A percentile compares a stretch with the other conserved stretches of the same genome.
These are phyloP conservation scores for Sextonia rubra DNA, from an alignment of 164 flowering plant species.

Conservation along the genomic window DNA sequence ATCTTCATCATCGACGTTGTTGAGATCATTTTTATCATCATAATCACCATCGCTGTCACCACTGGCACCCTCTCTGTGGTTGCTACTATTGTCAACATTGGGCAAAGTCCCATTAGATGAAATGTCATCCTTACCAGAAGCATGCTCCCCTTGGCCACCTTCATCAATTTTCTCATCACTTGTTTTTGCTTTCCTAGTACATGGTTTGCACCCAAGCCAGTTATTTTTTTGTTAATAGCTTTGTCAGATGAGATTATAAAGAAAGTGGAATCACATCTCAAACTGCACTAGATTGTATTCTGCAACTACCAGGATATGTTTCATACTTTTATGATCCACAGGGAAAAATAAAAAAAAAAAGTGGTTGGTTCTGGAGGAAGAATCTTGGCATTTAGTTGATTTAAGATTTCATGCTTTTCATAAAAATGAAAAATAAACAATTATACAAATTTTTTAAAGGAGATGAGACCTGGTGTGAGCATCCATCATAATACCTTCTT, in stretches of 20 bases:
- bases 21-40: not conserved
- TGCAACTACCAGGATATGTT: not conserved
- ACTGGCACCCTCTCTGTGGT: not conserved
- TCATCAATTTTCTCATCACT: not conserved
- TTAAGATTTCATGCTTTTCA: too few relatives aligned
- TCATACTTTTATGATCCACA: not conserved
- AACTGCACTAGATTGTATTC: not conserved
- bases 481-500: too few relatives aligned
- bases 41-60: not conserved
- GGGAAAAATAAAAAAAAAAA: too few relatives aligned
- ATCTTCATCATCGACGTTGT: not conserved
- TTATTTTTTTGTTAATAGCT: not conserved
- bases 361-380: too few relatives aligned
- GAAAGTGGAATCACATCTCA: not conserved
- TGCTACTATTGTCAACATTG: not conserved
- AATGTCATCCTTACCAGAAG: not conserved
- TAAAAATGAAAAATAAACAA: too few relatives aligned
- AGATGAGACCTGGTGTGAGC: too few relatives aligned
- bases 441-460: too few relatives aligned
- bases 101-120: constrained; percentile 3
- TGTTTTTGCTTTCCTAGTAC: not conserved
- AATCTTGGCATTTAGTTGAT: too few relatives aligned
- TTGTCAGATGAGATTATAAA: not conserved
- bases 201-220: not conserved
- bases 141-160: not conserved